Percentiles rank a stretch among this genome's conserved stretches.
Evolutionary conservation across 2,329 filamentous ascomycete species (phyloP).

Genomic region (Epichloe typhina): DNA sequence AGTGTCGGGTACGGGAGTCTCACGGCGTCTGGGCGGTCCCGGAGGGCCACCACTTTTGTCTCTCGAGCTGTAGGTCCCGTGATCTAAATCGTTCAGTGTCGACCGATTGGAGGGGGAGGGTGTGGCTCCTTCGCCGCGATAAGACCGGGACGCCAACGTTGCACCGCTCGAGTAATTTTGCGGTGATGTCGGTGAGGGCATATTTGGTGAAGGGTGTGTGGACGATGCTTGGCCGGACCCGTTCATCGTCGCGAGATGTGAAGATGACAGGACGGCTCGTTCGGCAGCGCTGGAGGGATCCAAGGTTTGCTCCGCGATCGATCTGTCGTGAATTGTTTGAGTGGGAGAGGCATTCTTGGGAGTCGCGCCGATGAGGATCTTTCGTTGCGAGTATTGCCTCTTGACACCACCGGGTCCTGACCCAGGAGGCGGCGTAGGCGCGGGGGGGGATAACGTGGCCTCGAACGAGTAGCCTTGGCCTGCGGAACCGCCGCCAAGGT

Average conservation of each 20-base stretch:
- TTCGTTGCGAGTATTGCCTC: slow-evolving; percentile 64
- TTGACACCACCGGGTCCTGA: slow-evolving; percentile 43
- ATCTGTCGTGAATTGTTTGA: slow-evolving; percentile 54
- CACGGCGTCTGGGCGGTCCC: slow-evolving; percentile 40
- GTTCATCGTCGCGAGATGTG: slow-evolving; percentile 58
- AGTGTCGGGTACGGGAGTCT: slow-evolving; percentile 50
- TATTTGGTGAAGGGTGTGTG: slow-evolving; percentile 50
- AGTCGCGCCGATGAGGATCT: slow-evolving; percentile 55
- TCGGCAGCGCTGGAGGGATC: slow-evolving; percentile 58
- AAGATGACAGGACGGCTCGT: slow-evolving; percentile 52
- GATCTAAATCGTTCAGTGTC: slow-evolving; percentile 41
- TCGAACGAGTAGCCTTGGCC: slow-evolving; percentile 38
- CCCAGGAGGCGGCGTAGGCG: slow-evolving; percentile 39
- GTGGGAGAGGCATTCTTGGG: slow-evolving; percentile 70
- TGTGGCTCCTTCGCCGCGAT: slow-evolving; percentile 42
- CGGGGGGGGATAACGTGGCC: slow-evolving; percentile 34
- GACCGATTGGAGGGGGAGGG: slow-evolving; percentile 39
- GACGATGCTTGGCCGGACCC: slow-evolving; percentile 44
- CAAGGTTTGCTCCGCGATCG: slow-evolving; percentile 48
- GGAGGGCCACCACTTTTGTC: slow-evolving; percentile 15
- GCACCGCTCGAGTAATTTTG: slow-evolving; percentile 39
- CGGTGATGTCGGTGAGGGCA: slow-evolving; percentile 58
- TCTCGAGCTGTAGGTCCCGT: slow-evolving; percentile 16
- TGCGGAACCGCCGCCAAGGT: slow-evolving; percentile 19
- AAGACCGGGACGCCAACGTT: slow-evolving; percentile 48